Base-by-base conservation (phyloP, 2,329 filamentous ascomycete species). In the Fusarium sp. region DNA sequence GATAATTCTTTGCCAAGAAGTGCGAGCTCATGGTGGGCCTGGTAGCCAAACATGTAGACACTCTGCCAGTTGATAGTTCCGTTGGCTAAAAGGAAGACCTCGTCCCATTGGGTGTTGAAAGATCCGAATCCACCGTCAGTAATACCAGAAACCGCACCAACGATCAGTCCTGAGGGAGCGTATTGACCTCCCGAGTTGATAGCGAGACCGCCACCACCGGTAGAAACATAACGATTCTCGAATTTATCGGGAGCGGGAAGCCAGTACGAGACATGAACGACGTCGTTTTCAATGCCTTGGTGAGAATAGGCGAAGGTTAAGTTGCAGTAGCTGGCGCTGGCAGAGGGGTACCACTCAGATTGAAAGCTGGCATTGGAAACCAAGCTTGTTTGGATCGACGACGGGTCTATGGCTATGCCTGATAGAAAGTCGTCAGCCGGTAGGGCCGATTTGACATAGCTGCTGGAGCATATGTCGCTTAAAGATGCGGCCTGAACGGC, bases 51-150 rank as follows among this genome's bases (percentile, higher is more conserved):
- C 78, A 83, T 84, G 76, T 83, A 81, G 5, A 81, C 77, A 3
- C 81, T 76, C 36, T 87, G 79, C 77, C 81, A 87, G 75, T 87
- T 85, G 68, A 85, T 78, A 4, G 83, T 82, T 15, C 85, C 85
- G 62, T 88, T 86, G 24, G 76, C 81, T 52, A 76, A 72, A 3
- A 85, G 77, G 11, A 80, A 77, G 1, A 82, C 80, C 11, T 78
- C 74, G 49, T 80, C 77, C 49, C 75, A 81, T 66, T 72, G 78
- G 54, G 74, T 72, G 62, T 73, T 71, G 71, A 84, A 82, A 14
- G 79, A 80, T 55, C 79, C 81, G 55, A 83, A 84, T 7, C 83
- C 83, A 14, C 78, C 83, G 46, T 80, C 78, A 6, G 82, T 84
- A 45, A 77, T 77, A 48, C 81, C 83, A 1, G 74, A 70, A 6